A percentile compares a stretch with the other conserved stretches of the same genome.
Conservation (phyloP, 106 monocot genomes). For the Ottelia alismoides region DNA sequence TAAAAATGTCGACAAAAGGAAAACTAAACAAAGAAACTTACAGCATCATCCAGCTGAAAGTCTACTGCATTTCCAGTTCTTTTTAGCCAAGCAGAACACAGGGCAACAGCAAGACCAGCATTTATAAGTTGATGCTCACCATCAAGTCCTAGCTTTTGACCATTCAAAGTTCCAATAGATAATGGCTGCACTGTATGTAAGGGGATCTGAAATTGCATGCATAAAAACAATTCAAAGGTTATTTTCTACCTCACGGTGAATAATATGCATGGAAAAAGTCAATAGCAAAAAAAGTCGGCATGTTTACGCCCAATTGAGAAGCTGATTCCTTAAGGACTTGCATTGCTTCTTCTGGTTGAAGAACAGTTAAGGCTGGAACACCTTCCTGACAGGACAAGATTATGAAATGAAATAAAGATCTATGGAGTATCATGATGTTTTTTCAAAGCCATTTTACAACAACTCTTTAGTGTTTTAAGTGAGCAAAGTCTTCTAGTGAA, state of each 20-base stretch:
- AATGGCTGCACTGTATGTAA: constrained; percentile 50
- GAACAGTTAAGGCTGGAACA: constrained; percentile 67
- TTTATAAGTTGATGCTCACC: constrained; percentile 78
- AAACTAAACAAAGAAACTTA: neutral
- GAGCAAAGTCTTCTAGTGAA: too few relatives aligned
- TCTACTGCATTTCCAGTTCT: constrained; percentile 27
- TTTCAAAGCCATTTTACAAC: too few relatives aligned
- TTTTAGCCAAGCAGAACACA: constrained; percentile 48
- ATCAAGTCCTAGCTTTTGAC: constrained; percentile 54
- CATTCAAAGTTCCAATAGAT: constrained; percentile 22
- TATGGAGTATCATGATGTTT: too few relatives aligned
- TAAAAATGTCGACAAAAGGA: too few relatives aligned
- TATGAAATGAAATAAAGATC: neutral
- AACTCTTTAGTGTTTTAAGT: too few relatives aligned
- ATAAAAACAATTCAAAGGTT: neutral
- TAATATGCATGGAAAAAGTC: too few relatives aligned
- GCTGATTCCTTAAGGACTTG: constrained; percentile 41
- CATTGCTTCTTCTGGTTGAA: constrained; percentile 87
- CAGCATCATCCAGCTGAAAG: constrained; percentile 9
- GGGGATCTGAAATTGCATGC: constrained; percentile 24
- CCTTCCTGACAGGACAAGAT: constrained; percentile 29
- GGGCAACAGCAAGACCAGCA: constrained; percentile 60
- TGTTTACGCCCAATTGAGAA: constrained; percentile 54
- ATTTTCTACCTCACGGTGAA: too few relatives aligned
- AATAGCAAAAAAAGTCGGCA: neutral